phyloP scores from a whole-genome alignment of 306 rosid genomes.

The Fragaria ananassa region DNA sequence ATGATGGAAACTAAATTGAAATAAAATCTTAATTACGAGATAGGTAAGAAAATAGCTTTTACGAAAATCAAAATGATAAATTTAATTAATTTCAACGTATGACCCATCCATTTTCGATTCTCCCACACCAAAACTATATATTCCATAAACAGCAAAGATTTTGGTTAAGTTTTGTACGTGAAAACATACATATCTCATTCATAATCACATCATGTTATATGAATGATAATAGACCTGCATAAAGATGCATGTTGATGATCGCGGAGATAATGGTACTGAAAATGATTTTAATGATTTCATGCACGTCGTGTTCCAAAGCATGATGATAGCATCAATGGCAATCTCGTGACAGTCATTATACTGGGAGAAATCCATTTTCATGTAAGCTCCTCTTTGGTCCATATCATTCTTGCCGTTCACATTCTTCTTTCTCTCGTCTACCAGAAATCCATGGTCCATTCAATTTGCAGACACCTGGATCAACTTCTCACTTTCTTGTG shows the following conservation, averaged over 20 bases:
- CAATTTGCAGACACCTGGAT: not conserved
- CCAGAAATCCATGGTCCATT: not conserved
- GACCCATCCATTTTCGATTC: no score
- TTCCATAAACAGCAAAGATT: not conserved
- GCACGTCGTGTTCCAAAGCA: not conserved
- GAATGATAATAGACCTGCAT: not conserved
- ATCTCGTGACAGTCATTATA: slow-evolving; percentile 12
- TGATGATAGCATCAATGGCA: not conserved
- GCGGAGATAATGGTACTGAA: not conserved
- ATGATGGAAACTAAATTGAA: no score
- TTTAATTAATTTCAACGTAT: no score
- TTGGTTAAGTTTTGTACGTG: not conserved
- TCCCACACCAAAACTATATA: not conserved
- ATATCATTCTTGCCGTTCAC: not conserved
- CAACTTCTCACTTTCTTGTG: not conserved
- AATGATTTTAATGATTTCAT: slow-evolving; percentile 3
- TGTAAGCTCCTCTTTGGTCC: not conserved
- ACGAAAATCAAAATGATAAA: no score
- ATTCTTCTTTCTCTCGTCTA: not conserved
- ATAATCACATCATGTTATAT: not conserved
- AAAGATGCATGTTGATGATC: not conserved
- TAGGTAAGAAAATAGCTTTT: no score
- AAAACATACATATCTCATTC: not conserved
- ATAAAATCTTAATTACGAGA: no score
- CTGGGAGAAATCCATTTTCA: not conserved